Conservation (phyloP, 345 rosid genomes). For the Garcia nutans region DNA sequence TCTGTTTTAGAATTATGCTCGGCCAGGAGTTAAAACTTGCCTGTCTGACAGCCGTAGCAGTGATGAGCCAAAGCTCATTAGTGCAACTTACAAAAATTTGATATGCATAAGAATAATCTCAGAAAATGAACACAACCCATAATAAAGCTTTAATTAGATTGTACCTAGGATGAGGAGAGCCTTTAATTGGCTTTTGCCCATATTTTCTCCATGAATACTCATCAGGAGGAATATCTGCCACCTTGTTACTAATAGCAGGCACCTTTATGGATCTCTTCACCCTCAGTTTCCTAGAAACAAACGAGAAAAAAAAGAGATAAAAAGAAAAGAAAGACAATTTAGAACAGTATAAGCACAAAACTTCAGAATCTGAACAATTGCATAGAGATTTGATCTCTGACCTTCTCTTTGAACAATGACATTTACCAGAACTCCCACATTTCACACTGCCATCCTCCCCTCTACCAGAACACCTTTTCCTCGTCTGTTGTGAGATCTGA, state of each 20-base stretch:
- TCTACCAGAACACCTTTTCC: conserved; percentile 56
- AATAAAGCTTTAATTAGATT: not conserved
- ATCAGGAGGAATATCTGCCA: conserved; percentile 84
- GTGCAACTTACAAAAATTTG: not conserved
- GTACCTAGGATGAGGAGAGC: conserved; percentile 84
- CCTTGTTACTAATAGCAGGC: conserved; percentile 86
- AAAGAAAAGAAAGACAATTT: not conserved
- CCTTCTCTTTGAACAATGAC: conserved; percentile 84
- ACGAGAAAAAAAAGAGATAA: not conserved
- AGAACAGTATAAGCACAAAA: not conserved
- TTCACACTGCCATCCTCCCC: conserved; percentile 64
- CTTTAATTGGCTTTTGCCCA: conserved; percentile 84
- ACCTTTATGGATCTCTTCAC: conserved; percentile 68
- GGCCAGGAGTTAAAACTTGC: no score
- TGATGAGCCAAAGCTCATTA: no score
- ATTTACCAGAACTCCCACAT: conserved; percentile 58
- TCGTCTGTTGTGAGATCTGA: conserved; percentile 46
- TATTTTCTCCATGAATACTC: conserved; percentile 87
- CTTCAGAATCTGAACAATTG: not conserved
- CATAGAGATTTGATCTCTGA: conserved; percentile 9
- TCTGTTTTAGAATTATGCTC: no score
- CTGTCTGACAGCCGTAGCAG: no score
- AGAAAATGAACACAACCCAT: not conserved
- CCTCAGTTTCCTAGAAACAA: conserved; percentile 51
- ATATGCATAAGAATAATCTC: not conserved